Evolutionary conservation across 2,329 filamentous ascomycete species (phyloP).

Genomic region (Pyrenochaeta sp.): DNA sequence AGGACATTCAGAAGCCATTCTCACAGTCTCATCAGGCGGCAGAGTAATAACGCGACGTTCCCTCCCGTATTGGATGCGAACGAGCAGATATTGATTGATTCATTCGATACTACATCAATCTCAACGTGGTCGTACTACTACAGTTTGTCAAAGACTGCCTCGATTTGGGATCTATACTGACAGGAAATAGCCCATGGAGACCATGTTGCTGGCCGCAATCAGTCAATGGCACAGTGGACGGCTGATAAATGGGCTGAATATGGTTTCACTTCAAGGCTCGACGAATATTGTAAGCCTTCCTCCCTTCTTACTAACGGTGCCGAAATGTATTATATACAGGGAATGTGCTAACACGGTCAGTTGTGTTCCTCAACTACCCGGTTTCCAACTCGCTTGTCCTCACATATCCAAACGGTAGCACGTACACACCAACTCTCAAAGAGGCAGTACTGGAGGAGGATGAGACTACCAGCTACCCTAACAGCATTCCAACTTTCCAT

Average conservation of each 20-base stretch:
- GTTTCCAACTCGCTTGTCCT: slow-evolving; percentile 46
- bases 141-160: slow-evolving; percentile 25
- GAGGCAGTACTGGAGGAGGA: slow-evolving; percentile 48
- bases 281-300: slow-evolving; percentile 44
- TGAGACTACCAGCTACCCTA: slow-evolving; percentile 46
- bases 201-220: slow-evolving; percentile 45
- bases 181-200: slow-evolving; percentile 37
- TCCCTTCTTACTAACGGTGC: neutral
- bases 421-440: slow-evolving; percentile 37
- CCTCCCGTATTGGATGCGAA: slow-evolving; percentile 46
- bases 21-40: slow-evolving; percentile 38
- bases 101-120: slow-evolving; percentile 53
- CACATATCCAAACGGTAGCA: slow-evolving; percentile 46
- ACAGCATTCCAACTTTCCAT: slow-evolving; percentile 57
- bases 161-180: slow-evolving; percentile 14
- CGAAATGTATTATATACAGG: no score
- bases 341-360: slow-evolving; percentile 18
- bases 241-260: slow-evolving; percentile 48
- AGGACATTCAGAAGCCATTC: slow-evolving; percentile 31
- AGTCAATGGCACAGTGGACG: slow-evolving; percentile 53
- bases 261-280: slow-evolving; percentile 47
- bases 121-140: slow-evolving; percentile 47
- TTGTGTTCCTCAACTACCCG: slow-evolving; percentile 50
- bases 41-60: slow-evolving; percentile 34
- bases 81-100: slow-evolving; percentile 51